Conservation (phyloP, 495 filamentous ascomycete genomes). For the Aspergillus campestris region DNA sequence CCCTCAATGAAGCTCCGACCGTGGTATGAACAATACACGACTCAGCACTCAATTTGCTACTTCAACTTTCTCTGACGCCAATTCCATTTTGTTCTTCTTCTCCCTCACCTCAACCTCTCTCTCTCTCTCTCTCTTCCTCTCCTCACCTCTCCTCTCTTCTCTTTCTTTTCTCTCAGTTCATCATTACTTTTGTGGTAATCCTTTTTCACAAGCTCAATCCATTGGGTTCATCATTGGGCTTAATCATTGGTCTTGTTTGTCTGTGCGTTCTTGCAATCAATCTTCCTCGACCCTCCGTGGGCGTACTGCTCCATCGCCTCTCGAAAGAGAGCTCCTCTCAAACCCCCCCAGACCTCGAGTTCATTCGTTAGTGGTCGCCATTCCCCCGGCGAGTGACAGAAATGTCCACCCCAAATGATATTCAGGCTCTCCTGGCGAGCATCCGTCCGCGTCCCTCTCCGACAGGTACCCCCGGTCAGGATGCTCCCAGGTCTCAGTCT, state of each 20-base stretch:
- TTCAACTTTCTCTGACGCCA: background rate
- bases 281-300: slow-evolving; percentile 3
- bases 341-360: slow-evolving; percentile 20
- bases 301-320: slow-evolving; percentile 15
- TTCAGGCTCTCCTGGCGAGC: slow-evolving; percentile 41
- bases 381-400: slow-evolving; percentile 33
- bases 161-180: slow-evolving; percentile 13
- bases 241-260: slow-evolving; percentile 5
- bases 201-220: no score
- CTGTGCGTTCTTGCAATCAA: slow-evolving; percentile 8
- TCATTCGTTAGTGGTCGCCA: slow-evolving; percentile 24
- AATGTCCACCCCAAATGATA: slow-evolving; percentile 44
- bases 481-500: slow-evolving; percentile 25
- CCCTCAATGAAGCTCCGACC: no score
- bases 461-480: slow-evolving; percentile 27
- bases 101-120: slow-evolving; percentile 14
- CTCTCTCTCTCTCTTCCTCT: slow-evolving; percentile 16
- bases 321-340: slow-evolving; percentile 33
- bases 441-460: slow-evolving; percentile 37
- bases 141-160: slow-evolving; percentile 19
- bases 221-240: background rate
- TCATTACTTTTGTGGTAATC: background rate
- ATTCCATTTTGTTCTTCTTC: slow-evolving; percentile 6
- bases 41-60: background rate
- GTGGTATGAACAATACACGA: no score